phyloP scores from a whole-genome alignment of 768 basidiomycete species.

The Fibroporia radiculosa region DNA sequence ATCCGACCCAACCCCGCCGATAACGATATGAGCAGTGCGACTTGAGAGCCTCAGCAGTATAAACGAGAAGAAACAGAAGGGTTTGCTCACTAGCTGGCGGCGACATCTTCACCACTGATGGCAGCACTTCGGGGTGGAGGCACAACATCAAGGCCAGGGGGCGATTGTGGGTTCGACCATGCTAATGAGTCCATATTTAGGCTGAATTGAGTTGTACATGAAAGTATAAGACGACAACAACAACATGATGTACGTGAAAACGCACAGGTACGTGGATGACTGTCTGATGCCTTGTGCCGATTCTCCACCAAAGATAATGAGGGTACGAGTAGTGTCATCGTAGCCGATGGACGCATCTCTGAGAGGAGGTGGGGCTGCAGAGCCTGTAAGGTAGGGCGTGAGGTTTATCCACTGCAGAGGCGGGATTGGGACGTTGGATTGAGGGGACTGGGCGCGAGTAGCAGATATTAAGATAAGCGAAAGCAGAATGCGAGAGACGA shows the following conservation, averaged over 20 bases:
- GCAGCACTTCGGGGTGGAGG: constrained; percentile 63
- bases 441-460: constrained; percentile 38
- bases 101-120: constrained; percentile 60
- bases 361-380: constrained; percentile 50
- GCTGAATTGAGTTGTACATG: constrained; percentile 26
- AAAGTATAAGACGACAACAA: constrained; percentile 2
- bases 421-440: constrained; percentile 47
- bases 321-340: constrained; percentile 37
- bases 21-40: constrained; percentile 65
- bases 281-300: constrained; percentile 56
- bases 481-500: constrained; percentile 17
- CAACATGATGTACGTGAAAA: not conserved
- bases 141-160: constrained; percentile 33
- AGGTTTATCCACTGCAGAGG: constrained; percentile 71
- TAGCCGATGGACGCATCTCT: constrained; percentile 67
- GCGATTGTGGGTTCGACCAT: constrained; percentile 55
- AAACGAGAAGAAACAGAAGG: constrained; percentile 2
- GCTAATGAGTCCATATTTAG: constrained; percentile 52
- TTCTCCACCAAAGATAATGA: constrained; percentile 74
- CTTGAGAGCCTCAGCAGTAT: constrained; percentile 29
- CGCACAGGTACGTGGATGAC: constrained; percentile 63
- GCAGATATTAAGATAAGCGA: constrained; percentile 16
- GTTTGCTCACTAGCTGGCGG: constrained; percentile 75
- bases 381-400: constrained; percentile 44
- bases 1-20: constrained; percentile 59